phyloP scores from a whole-genome alignment of 2,329 filamentous ascomycete species.

The Epichloe coenophiala region DNA sequence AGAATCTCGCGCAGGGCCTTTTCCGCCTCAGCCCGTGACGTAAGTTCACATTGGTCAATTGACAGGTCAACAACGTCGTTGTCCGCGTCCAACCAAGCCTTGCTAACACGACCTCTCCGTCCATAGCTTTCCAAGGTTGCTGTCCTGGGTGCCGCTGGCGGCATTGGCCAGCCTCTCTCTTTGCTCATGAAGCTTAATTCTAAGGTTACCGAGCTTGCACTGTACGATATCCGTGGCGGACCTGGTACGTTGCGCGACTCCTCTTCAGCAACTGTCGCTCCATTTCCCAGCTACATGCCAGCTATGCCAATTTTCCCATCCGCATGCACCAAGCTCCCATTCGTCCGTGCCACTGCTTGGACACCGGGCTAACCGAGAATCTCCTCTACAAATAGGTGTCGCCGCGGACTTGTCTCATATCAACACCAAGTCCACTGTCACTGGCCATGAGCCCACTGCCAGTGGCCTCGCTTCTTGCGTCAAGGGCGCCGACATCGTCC shows the following conservation, averaged over 20 bases:
- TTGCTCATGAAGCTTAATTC: conserved; percentile 98
- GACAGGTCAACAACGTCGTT: not conserved
- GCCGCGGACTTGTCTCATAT: conserved; percentile 96
- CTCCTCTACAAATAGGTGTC: conserved; percentile 52
- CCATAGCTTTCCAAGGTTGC: conserved; percentile 86
- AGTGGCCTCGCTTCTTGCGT: conserved; percentile 66
- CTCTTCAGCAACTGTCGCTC: not conserved
- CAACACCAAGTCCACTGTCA: conserved; percentile 96
- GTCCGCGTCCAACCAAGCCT: not conserved
- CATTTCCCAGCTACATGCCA: too few species aligned
- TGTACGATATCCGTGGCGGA: conserved; percentile 93
- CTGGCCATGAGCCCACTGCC: conserved; percentile 69
- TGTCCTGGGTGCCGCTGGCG: conserved; percentile 91
- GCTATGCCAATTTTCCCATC: too few species aligned
- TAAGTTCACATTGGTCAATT: conserved; percentile 27
- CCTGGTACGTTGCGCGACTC: conserved; percentile 53
- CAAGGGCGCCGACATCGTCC: conserved; percentile 80
- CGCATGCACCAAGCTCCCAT: too few species aligned
- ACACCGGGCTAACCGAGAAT: not conserved
- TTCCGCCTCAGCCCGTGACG: conserved; percentile 65
- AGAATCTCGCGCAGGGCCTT: conserved; percentile 65
- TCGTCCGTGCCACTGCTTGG: not conserved
- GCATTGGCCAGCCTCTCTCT: conserved; percentile 96
- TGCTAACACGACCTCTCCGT: conserved; percentile 5
- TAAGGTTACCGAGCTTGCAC: conserved; percentile 79